These are phyloP conservation scores for Ceriops decandra DNA, from an alignment of 345 rosid genomes.

Conservation along the genomic window DNA sequence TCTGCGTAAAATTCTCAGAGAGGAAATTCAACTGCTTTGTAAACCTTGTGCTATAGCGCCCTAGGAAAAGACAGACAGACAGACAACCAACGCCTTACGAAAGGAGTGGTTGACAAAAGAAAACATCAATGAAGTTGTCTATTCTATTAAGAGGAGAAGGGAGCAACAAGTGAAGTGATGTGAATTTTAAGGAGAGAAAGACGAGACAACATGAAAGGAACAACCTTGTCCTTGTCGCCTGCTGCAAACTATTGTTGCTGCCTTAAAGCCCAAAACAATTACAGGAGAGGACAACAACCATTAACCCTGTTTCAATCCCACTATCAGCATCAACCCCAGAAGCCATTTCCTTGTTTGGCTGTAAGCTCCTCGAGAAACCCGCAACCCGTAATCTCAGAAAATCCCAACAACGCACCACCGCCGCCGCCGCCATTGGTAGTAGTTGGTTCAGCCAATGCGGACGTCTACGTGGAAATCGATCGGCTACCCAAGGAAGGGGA, in stretches of 20 bases:
- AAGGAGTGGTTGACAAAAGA: no score
- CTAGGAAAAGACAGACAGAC: no score
- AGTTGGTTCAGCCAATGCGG: constrained; percentile 89
- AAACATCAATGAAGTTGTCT: no score
- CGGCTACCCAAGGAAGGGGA: constrained; percentile 73
- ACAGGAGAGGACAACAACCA: not conserved
- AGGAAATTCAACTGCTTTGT: no score
- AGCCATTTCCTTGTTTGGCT: constrained; percentile 16
- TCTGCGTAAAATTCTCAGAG: no score
- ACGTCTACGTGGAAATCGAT: constrained; percentile 79
- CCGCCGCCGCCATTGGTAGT: constrained; percentile 59
- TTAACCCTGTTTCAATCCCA: constrained; percentile 9
- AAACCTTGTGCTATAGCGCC: no score
- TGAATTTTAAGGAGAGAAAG: no score
- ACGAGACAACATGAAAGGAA: constrained; percentile 14
- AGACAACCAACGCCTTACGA: no score
- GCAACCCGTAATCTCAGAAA: not conserved
- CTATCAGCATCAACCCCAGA: not conserved
- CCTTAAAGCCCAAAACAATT: constrained; percentile 6
- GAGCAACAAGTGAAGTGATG: no score
- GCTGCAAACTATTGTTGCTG: constrained; percentile 7
- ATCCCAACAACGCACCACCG: not conserved
- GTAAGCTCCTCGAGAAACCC: constrained; percentile 13
- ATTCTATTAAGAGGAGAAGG: no score
- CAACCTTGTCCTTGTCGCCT: not conserved